Evolutionary conservation across 768 basidiomycete genomes (phyloP), one percentile per base, ranked within the genome.

Genomic region (Calocera viscosa): DNA sequence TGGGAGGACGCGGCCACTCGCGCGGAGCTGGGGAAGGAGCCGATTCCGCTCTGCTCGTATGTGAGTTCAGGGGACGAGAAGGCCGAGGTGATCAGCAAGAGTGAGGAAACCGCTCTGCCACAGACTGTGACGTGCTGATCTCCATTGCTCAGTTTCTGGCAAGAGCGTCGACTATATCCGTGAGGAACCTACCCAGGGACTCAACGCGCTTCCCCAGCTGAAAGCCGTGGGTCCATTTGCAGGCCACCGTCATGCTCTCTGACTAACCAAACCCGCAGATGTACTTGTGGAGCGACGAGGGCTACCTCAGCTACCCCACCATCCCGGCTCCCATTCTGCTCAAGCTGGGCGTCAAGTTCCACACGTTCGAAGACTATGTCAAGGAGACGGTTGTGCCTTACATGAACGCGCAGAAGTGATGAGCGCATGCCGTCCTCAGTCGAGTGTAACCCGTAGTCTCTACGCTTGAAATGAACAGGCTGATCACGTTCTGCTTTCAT

Each of bases 321-420:
- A 47, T 47, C 43, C 43, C 43, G 7, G 8, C 43, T 47, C 19
- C 16, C 24, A 47, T 47, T 24, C 43, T 47, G 19, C 8, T 47
- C 43, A 47, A 47, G 5, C 19, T 24, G 8, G 43, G 43, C 24
- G 43, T 47, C 24, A 17, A 47, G 24, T 47, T 47, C 43, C 43
- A 47, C 43, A 47, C 43, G 7, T 47, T 47, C 24, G 43, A 47
- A 19, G 43, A 47, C 19, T 47, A 47, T 70, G n/a, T 47, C 19
- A 47, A 47, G 43, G 43, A 47, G 16, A 17, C 16, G 7, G 43
- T 47, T 19, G 19, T 47, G 5, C 19, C 43, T 19, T 47, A 8
- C 19, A 47, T 47, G 43, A 47, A 47, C 24, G 3, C 43, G 43
- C 35, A 38, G 14, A 38, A 38, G 35, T 38, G 35, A 38, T 38